Evolutionary conservation across 805 yeast genomes (phyloP), one percentile per base, ranked within the genome.

Genomic region (Nakazawaea siamensis): DNA sequence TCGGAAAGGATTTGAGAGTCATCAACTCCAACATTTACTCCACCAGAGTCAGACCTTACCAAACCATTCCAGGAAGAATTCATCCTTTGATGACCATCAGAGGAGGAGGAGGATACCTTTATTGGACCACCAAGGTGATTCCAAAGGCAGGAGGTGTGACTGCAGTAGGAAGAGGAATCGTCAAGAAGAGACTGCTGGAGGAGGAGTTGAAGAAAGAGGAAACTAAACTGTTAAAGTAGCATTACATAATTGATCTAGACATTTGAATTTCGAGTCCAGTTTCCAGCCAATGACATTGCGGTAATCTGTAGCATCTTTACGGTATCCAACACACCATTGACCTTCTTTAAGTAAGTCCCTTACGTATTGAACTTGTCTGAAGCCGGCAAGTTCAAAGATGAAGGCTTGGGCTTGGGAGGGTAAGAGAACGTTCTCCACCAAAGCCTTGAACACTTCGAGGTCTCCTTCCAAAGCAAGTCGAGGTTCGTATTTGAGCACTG

Each of bases 41-140:
- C 55, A 74, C 94, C 1, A 68, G 84, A 42, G 92, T 82, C 10
- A 72, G 97, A 43, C 79, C 78, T 33, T 88, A 81, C 54, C 99
- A 92, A 62, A 86, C 97, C 3, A 75, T 90, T 19, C 85, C 94
- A 14, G 98, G 97, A 6, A 77, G 94, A 52, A 64, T 90, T 49
- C 99, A 92, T 55, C 99, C 99, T 1, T 52, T 79, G 41, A 92
- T 92, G 99, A 84, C 97, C 0, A 77, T 80, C 68, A 70, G 85
- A 48, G 87, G 95, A 5, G 88, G 81, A 39, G 97, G 97, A 23
- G 99, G 99, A 0, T 90, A 76, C 54, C 54, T 92, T 2, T 61
- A 87, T 44, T 70, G 76, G 63, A 94, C 90, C 3, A 72, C 83
- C 12, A 67, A 83, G 32, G 97, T 92, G 0, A 60, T 76, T 35